Percentiles rank a stretch among this genome's conserved stretches.
phyloP scores from a whole-genome alignment of 2,329 filamentous ascomycete genomes.

The Ilyonectria sp. region DNA sequence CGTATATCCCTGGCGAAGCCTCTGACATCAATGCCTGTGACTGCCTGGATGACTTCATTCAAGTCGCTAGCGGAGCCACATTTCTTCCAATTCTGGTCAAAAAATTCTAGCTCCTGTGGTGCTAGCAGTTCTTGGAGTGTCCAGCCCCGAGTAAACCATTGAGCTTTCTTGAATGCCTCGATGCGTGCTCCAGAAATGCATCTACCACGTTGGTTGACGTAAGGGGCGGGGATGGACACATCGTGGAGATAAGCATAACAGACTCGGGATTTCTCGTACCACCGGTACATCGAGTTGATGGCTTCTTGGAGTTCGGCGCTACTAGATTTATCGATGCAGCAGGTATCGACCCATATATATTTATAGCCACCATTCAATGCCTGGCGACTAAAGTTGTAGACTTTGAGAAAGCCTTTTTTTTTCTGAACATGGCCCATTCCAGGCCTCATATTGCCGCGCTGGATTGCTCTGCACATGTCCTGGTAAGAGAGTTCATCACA shows the following conservation, averaged over 20 bases:
- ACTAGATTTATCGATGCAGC: slow-evolving; percentile 38
- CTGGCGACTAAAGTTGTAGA: slow-evolving; percentile 18
- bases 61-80: slow-evolving; percentile 7
- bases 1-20: neutral
- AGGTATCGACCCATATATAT: slow-evolving; percentile 37
- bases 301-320: slow-evolving; percentile 35
- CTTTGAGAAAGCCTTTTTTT: slow-evolving; percentile 27
- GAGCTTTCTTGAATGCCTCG: slow-evolving; percentile 6
- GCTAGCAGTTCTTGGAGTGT: slow-evolving; percentile 26
- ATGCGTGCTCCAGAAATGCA: neutral
- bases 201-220: neutral
- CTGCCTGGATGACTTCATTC: neutral
- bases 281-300: slow-evolving; percentile 38
- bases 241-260: slow-evolving; percentile 34
- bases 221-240: slow-evolving; percentile 27
- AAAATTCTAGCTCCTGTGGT: slow-evolving; percentile 30
- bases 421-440: slow-evolving; percentile 6
- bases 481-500: no score
- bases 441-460: neutral
- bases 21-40: slow-evolving; percentile 9
- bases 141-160: neutral
- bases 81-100: slow-evolving; percentile 20
- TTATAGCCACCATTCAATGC: slow-evolving; percentile 28
- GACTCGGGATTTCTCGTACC: slow-evolving; percentile 31
- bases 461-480: neutral